phyloP scores from a whole-genome alignment of 140 eudicot genomes.

The Senecio squalidus region DNA sequence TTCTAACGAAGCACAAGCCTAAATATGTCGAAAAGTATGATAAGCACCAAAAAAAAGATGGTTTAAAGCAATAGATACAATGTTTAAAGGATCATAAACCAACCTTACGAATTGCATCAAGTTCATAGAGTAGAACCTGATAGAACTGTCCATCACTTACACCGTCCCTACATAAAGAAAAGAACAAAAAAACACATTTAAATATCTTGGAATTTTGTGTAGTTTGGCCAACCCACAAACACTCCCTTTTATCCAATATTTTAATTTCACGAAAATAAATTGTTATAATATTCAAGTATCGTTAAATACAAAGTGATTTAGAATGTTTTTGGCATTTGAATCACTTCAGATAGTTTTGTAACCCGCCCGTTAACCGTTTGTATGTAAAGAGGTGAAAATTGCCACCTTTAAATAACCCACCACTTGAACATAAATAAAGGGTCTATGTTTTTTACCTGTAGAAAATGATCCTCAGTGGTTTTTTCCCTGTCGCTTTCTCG shows the following conservation, averaged over 20 bases:
- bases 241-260: not conserved
- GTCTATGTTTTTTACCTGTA: conserved; percentile 56
- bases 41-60: conserved; percentile 8
- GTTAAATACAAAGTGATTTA: not conserved
- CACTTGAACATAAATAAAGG: not conserved
- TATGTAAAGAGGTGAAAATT: not conserved
- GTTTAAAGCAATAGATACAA: not conserved
- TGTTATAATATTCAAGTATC: not conserved
- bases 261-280: not conserved
- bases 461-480: conserved; percentile 87
- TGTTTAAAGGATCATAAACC: not conserved
- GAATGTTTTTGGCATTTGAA: not conserved
- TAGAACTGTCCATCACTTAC: conserved; percentile 95
- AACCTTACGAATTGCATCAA: conserved; percentile 94
- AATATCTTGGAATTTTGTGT: not conserved
- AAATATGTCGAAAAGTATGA: conserved; percentile 1
- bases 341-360: not conserved
- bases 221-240: not conserved
- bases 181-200: not conserved
- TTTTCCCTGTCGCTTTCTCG: conserved; percentile 70
- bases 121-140: conserved; percentile 82
- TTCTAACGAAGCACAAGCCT: conserved; percentile 93
- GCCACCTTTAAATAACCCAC: not conserved
- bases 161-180: conserved; percentile 69
- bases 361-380: too few relatives aligned